Evolutionary conservation across 768 basidiomycete genomes (phyloP).

Genomic region (Zangia roseola): DNA sequence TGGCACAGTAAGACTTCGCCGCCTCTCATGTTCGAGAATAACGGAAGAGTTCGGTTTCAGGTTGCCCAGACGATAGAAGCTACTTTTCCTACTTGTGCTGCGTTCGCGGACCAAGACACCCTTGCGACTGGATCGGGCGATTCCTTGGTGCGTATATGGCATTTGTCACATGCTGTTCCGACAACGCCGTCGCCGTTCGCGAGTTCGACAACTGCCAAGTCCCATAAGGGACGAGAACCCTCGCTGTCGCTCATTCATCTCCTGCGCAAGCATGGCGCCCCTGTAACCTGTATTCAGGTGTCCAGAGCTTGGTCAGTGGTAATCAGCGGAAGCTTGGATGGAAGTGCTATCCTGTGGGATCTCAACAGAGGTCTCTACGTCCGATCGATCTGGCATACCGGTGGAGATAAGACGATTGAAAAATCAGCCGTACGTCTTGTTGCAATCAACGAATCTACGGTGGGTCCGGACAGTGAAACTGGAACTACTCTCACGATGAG

Average conservation of each 20-base stretch:
- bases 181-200: conserved; percentile 21
- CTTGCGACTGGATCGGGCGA: conserved; percentile 82
- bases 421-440: conserved; percentile 58
- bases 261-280: conserved; percentile 75
- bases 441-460: conserved; percentile 84
- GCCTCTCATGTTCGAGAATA: not conserved
- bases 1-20: conserved; percentile 45
- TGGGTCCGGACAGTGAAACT: conserved; percentile 37
- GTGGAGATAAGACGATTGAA: conserved; percentile 22
- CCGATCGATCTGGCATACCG: conserved; percentile 72
- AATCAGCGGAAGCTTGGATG: conserved; percentile 83
- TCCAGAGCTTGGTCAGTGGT: conserved; percentile 81
- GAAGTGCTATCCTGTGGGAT: conserved; percentile 88
- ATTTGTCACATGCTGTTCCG: conserved; percentile 38
- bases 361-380: conserved; percentile 81
- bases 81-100: conserved; percentile 67
- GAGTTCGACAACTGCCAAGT: conserved; percentile 15
- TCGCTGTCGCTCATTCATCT: conserved; percentile 58
- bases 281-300: conserved; percentile 65
- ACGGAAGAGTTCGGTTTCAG: conserved; percentile 35
- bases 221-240: conserved; percentile 24
- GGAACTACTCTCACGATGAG: conserved; percentile 2
- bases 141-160: conserved; percentile 85
- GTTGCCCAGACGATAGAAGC: conserved; percentile 77
- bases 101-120: conserved; percentile 70